These are phyloP conservation scores for Trichoderma polysporum DNA, from an alignment of 2,329 filamentous ascomycete genomes.

Conservation along the genomic window DNA sequence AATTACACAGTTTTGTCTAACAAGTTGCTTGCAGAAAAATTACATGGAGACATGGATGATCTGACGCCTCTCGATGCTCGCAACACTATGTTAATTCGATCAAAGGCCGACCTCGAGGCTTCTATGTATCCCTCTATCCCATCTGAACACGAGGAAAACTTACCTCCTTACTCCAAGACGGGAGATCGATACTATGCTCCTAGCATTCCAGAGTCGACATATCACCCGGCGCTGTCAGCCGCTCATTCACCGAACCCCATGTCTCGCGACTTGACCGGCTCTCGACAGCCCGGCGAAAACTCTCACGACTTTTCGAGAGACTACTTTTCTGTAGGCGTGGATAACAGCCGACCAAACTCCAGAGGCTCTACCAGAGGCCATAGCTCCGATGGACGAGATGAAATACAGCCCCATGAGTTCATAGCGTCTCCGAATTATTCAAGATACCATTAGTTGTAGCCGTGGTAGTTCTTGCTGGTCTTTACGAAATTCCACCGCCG, in stretches of 20 bases:
- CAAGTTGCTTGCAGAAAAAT: slow-evolving; percentile 61
- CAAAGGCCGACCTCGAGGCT: slow-evolving; percentile 37
- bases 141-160: slow-evolving; percentile 39
- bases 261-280: slow-evolving; percentile 6
- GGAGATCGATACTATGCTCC: slow-evolving; percentile 36
- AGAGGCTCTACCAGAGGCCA: neutral
- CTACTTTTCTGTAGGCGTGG: slow-evolving; percentile 42
- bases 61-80: slow-evolving; percentile 85
- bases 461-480: neutral
- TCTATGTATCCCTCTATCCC: slow-evolving; percentile 45
- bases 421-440: slow-evolving; percentile 1
- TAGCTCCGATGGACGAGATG: neutral
- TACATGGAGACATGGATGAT: slow-evolving; percentile 71
- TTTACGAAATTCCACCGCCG: too few species aligned
- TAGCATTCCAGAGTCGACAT: slow-evolving; percentile 24
- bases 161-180: slow-evolving; percentile 32
- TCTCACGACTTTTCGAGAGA: slow-evolving; percentile 40
- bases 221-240: neutral
- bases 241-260: neutral
- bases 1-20: slow-evolving; percentile 27
- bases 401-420: slow-evolving; percentile 5
- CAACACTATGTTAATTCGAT: slow-evolving; percentile 74
- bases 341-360: slow-evolving; percentile 24
- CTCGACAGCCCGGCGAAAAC: slow-evolving; percentile 27
- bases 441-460: neutral